These are phyloP conservation scores for Cryptosporidium parvum DNA, from an alignment of 169 alveolate species.

Conservation along the genomic window DNA sequence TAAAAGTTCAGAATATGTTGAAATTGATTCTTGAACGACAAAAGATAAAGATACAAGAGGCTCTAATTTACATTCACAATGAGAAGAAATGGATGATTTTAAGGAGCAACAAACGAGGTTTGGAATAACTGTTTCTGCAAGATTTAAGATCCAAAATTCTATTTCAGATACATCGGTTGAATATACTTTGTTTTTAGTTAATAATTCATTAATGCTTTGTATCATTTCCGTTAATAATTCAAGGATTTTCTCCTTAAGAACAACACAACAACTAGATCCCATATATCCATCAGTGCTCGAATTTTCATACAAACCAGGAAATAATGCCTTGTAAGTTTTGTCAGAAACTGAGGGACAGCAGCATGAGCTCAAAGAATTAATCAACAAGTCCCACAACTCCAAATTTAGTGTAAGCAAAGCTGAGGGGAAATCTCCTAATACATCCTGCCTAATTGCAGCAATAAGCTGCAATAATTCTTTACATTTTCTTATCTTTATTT, in stretches of 20 bases:
- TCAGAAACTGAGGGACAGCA: conserved; percentile 21
- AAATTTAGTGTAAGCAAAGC: neutral
- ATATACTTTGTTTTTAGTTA: neutral
- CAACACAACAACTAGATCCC: conserved; percentile 28
- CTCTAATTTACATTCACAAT: conserved; percentile 53
- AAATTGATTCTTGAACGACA: conserved; percentile 6
- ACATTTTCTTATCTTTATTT: neutral
- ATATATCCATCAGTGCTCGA: conserved; percentile 1
- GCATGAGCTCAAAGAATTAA: conserved; percentile 27
- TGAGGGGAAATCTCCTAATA: conserved; percentile 50
- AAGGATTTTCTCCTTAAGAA: conserved; percentile 18
- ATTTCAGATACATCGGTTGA: neutral
- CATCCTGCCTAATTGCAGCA: conserved; percentile 62
- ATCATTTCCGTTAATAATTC: conserved; percentile 40
- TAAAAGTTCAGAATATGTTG: neutral
- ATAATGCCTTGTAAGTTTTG: neutral
- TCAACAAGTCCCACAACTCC: conserved; percentile 49
- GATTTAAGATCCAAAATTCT: neutral
- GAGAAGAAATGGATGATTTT: conserved; percentile 14
- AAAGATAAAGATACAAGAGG: conserved; percentile 11
- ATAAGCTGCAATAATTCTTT: conserved; percentile 30
- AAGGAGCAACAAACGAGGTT: conserved; percentile 28
- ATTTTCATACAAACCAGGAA: neutral
- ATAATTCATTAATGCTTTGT: neutral
- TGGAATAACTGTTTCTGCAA: conserved; percentile 21